Conservation (phyloP, 768 basidiomycete genomes). For the Nevesoporus exiguus region DNA sequence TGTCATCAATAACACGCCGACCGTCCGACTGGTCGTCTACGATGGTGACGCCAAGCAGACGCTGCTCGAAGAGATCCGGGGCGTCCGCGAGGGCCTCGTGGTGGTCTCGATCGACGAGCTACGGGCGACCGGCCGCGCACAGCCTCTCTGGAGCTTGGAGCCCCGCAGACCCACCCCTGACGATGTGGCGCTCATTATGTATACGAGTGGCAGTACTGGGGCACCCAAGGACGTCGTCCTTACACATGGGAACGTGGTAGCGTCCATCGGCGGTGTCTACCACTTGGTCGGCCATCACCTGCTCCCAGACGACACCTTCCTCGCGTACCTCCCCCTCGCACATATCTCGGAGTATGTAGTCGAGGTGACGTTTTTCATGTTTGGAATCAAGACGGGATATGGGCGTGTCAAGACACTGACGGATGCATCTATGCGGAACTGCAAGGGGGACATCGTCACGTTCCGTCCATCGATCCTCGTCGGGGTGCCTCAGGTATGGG, state of each 20-base stretch:
- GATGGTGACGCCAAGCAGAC: conserved; percentile 63
- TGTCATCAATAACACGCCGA: conserved; percentile 70
- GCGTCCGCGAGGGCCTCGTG: conserved; percentile 53
- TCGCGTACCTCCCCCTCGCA: conserved; percentile 91
- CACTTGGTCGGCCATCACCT: conserved; percentile 60
- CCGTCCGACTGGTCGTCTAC: conserved; percentile 79
- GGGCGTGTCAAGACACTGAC: conserved; percentile 96
- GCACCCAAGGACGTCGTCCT: conserved; percentile 93
- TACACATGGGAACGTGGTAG: conserved; percentile 81
- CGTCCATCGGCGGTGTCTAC: conserved; percentile 81
- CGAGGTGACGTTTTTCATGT: conserved; percentile 71
- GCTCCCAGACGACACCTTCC: conserved; percentile 39
- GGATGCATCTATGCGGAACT: conserved; percentile 86
- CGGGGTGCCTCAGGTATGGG: conserved; percentile 96
- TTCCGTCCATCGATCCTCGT: conserved; percentile 89
- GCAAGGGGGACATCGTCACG: conserved; percentile 79
- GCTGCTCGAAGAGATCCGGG: conserved; percentile 57
- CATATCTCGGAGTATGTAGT: conserved; percentile 96
- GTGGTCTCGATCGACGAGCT: conserved; percentile 69
- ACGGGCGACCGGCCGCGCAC: conserved; percentile 57
- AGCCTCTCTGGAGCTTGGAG: conserved; percentile 52
- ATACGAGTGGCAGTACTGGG: conserved; percentile 89
- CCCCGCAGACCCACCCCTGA: conserved; percentile 46
- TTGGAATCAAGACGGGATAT: conserved; percentile 82
- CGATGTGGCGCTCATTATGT: conserved; percentile 70